Conservation (phyloP, 2,329 filamentous ascomycete genomes). For the Tolypocladium sp. region DNA sequence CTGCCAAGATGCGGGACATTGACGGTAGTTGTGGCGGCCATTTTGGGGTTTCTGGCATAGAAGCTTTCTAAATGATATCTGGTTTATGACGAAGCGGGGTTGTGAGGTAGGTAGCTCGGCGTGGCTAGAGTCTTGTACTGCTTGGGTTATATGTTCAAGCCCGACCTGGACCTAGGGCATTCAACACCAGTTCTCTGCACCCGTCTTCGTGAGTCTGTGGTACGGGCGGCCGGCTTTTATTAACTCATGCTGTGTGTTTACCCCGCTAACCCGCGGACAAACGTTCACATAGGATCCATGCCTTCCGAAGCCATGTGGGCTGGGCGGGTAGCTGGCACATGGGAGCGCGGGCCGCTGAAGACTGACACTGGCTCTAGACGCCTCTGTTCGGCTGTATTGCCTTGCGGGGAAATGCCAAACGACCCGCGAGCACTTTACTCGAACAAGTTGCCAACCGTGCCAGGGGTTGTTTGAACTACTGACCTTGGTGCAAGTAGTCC, state of each 20-base stretch:
- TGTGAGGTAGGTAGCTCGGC: not conserved
- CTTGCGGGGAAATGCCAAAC: not conserved
- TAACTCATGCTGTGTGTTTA: no score
- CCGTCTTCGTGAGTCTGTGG: not conserved
- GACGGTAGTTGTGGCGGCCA: constrained; percentile 32
- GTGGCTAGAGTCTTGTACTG: not conserved
- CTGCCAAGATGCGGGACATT: constrained; percentile 37
- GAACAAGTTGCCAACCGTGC: not conserved
- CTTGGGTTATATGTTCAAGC: not conserved
- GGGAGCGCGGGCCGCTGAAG: not conserved
- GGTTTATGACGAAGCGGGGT: not conserved
- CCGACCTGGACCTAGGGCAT: not conserved
- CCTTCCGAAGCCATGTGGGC: not conserved
- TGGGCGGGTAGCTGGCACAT: not conserved
- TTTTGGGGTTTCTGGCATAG: constrained; percentile 4
- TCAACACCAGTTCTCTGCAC: not conserved
- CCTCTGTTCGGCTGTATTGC: not conserved
- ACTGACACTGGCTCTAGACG: not conserved
- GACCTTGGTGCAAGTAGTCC: no score
- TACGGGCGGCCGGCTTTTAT: not conserved
- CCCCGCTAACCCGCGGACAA: not conserved
- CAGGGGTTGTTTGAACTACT: no score
- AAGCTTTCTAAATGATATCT: not conserved
- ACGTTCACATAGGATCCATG: not conserved
- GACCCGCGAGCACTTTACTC: no score